These are phyloP conservation scores for Pseudogymnoascus sp. DNA, from an alignment of 2,329 filamentous ascomycete genomes.

Conservation along the genomic window DNA sequence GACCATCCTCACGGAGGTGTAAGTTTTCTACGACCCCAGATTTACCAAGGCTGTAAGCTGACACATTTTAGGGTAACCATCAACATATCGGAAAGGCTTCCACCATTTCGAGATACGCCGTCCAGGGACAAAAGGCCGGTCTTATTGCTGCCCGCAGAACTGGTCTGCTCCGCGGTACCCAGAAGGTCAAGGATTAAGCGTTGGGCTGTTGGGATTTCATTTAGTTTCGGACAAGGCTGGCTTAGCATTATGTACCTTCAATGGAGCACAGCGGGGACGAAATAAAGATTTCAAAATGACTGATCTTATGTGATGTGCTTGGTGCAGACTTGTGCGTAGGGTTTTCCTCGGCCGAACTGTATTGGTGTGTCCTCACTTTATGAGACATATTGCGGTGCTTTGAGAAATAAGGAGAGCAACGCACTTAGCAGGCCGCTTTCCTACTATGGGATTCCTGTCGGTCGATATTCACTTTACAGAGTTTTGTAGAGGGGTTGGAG, in stretches of 20 bases:
- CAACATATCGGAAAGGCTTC: slow-evolving; percentile 99
- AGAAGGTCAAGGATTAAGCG: slow-evolving; percentile 94
- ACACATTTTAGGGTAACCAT: slow-evolving; percentile 95
- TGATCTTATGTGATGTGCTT: slow-evolving; percentile 6
- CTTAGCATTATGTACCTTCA: slow-evolving; percentile 28
- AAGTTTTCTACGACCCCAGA: slow-evolving; percentile 31
- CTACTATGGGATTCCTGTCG: not conserved
- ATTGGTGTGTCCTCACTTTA: not conserved
- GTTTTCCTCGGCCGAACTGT: not conserved
- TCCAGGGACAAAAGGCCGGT: slow-evolving; percentile 99
- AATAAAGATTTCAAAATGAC: slow-evolving; percentile 19
- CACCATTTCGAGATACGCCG: slow-evolving; percentile 96
- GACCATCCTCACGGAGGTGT: slow-evolving; percentile 96
- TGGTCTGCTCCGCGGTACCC: slow-evolving; percentile 99
- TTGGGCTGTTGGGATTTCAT: slow-evolving; percentile 24
- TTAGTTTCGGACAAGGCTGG: slow-evolving; percentile 27
- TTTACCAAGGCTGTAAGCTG: slow-evolving; percentile 71
- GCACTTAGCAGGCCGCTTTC: not conserved
- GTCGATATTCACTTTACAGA: not conserved
- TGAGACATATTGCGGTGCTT: not conserved
- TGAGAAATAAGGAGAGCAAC: not conserved
- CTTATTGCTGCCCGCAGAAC: slow-evolving; percentile 99
- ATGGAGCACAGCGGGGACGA: slow-evolving; percentile 28
- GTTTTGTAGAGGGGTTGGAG: not conserved
- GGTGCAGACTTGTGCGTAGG: not conserved